Percentiles rank a stretch among this genome's conserved stretches.
phyloP scores from a whole-genome alignment of 495 filamentous ascomycete species.

The Elasticomyces elasticus region DNA sequence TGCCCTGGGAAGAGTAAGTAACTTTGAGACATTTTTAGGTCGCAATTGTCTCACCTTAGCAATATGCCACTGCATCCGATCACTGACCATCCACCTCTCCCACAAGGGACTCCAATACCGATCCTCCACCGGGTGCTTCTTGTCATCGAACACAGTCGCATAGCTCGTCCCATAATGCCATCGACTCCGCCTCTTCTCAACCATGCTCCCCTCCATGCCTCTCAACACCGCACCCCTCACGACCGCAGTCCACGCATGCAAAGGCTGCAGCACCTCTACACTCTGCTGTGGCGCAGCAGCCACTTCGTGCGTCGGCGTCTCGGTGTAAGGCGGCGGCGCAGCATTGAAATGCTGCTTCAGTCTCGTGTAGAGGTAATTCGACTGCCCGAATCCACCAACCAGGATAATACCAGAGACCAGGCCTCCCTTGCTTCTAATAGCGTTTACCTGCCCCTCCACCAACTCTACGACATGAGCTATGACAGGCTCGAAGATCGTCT shows the following conservation, averaged over 20 bases:
- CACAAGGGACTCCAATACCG: slow-evolving; percentile 66
- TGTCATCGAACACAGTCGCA: slow-evolving; percentile 63
- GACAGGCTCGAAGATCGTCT: slow-evolving; percentile 41
- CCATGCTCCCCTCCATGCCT: slow-evolving; percentile 62
- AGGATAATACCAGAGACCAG: slow-evolving; percentile 58
- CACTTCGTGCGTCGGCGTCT: slow-evolving; percentile 48
- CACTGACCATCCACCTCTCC: slow-evolving; percentile 72
- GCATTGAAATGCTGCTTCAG: slow-evolving; percentile 55
- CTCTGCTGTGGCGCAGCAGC: slow-evolving; percentile 32
- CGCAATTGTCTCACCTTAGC: slow-evolving; percentile 43
- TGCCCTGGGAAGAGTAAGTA: slow-evolving; percentile 39
- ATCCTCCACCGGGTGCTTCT: slow-evolving; percentile 55
- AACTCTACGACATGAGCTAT: slow-evolving; percentile 48
- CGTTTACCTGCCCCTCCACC: slow-evolving; percentile 47
- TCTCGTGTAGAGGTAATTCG: slow-evolving; percentile 52
- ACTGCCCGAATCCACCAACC: slow-evolving; percentile 63
- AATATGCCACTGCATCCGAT: slow-evolving; percentile 75
- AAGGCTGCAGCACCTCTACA: slow-evolving; percentile 50
- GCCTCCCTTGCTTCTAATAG: slow-evolving; percentile 45
- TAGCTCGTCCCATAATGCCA: slow-evolving; percentile 73
- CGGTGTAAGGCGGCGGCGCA: slow-evolving; percentile 55
- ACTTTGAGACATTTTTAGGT: not conserved
- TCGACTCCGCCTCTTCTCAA: slow-evolving; percentile 53
- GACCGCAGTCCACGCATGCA: slow-evolving; percentile 70
- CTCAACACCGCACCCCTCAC: slow-evolving; percentile 57